Evolutionary conservation across 2,329 filamentous ascomycete species (phyloP).

Genomic region (Remersonia thermophila): DNA sequence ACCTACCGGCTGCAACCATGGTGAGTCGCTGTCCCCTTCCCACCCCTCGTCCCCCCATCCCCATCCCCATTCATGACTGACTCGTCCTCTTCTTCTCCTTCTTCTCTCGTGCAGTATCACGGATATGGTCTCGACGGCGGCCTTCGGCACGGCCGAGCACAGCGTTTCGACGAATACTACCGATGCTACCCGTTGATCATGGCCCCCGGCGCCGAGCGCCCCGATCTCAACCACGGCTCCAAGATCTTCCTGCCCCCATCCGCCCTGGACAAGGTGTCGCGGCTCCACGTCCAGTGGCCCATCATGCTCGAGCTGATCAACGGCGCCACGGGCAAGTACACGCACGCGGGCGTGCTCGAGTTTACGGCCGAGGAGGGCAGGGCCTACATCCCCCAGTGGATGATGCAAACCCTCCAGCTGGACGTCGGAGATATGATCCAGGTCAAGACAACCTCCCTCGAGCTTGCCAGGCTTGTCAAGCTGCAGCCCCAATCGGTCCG

Average conservation of each 20-base stretch:
- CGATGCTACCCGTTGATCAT: slow-evolving; percentile 92
- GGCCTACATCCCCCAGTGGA: slow-evolving; percentile 92
- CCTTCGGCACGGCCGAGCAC: slow-evolving; percentile 37
- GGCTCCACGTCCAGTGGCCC: slow-evolving; percentile 92
- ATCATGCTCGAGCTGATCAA: slow-evolving; percentile 96
- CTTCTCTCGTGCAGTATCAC: slow-evolving; percentile 2
- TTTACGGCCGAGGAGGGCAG: slow-evolving; percentile 96
- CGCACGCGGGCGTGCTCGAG: slow-evolving; percentile 89
- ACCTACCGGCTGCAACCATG: slow-evolving; percentile 10
- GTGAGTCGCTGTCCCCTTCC: slow-evolving; percentile 5
- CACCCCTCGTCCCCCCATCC: neutral
- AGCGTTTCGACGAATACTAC: slow-evolving; percentile 97
- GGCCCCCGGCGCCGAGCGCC: slow-evolving; percentile 80
- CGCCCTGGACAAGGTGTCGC: slow-evolving; percentile 89
- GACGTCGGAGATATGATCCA: slow-evolving; percentile 92
- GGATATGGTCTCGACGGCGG: slow-evolving; percentile 16
- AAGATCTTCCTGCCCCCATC: slow-evolving; percentile 97
- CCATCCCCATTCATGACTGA: too few species aligned
- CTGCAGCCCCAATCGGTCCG: slow-evolving; percentile 85
- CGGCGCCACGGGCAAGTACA: slow-evolving; percentile 64
- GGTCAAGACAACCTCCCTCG: slow-evolving; percentile 86
- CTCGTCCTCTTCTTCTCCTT: too few species aligned
- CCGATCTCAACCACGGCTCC: slow-evolving; percentile 86
- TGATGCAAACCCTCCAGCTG: slow-evolving; percentile 84
- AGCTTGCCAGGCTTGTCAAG: slow-evolving; percentile 86